Evolutionary conservation across 192 early-diverging fungal genomes (phyloP), one percentile per base, ranked within the genome.

Genomic region (Helicostylum pulchrum): DNA sequence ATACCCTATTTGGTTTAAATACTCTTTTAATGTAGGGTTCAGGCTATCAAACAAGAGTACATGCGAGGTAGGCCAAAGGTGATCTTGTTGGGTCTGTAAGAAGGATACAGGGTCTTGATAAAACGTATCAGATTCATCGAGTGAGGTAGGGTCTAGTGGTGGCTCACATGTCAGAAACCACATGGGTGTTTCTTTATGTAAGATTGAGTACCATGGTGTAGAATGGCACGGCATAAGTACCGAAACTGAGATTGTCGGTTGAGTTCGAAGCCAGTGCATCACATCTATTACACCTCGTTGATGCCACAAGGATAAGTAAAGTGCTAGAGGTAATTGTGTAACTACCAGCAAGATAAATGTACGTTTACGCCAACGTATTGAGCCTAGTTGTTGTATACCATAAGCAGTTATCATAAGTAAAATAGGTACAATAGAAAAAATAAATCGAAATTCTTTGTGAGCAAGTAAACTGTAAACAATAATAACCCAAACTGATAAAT

Each of bases 141-240:
- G 53, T 2, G 14, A 12, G 8, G 20, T 34, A 31, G 43, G 47
- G 44, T 17, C 64, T 26, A 96, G 66, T 2, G 94, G 95, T 23
- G 97, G 97, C 46, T 96, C 94, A 73, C 95, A 99, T 7, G 90
- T 90, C 44, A 99, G 71, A 61, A 94, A 94, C 79, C 89, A 85
- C 86, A 95, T 87, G 12, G 84, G 76, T 11, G 87, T 62, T 17
- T 78, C 48, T 11, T 72, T 39, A 64, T 97, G 95, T 6, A 98
- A 19, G 72, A 89, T 82, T 47, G 89, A 89, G 58, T 95, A 87
- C 72, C 83, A 95, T n/a, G 95, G 97, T 3, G 97, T 96, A 4
- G 95, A 99, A 68, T 99, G 95, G 61, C 97, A 99, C 7, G 97
- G 97, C 93, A 95, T 98, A 39, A 97, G 67, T 62, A 96, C 90